Evolutionary conservation across 768 basidiomycete genomes (phyloP).

Genomic region (Boletus sp.): DNA sequence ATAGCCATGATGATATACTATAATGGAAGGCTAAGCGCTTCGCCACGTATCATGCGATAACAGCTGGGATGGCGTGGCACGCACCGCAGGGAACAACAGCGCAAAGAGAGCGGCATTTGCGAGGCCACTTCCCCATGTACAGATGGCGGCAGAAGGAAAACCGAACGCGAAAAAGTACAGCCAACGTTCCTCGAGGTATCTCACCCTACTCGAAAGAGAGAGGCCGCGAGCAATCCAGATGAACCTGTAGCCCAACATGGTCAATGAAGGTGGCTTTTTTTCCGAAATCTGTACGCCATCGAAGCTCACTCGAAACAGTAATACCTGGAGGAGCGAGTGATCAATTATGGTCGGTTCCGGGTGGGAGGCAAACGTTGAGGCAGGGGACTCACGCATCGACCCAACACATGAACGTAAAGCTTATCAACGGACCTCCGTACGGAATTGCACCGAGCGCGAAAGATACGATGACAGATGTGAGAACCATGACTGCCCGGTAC

Average conservation of each 20-base stretch:
- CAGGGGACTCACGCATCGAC: slow-evolving; percentile 70
- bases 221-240: slow-evolving; percentile 75
- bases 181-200: slow-evolving; percentile 85
- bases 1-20: slow-evolving; percentile 86
- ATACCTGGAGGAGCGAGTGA: slow-evolving; percentile 48
- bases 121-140: slow-evolving; percentile 68
- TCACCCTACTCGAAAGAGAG: slow-evolving; percentile 63
- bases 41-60: background rate
- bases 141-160: slow-evolving; percentile 69
- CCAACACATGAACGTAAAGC: slow-evolving; percentile 80
- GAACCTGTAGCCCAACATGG: slow-evolving; percentile 45
- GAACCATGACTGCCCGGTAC: slow-evolving; percentile 78
- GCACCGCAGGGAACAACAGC: slow-evolving; percentile 72
- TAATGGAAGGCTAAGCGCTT: slow-evolving; percentile 2
- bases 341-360: slow-evolving; percentile 2
- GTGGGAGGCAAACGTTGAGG: background rate
- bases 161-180: slow-evolving; percentile 86
- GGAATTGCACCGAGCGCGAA: slow-evolving; percentile 65
- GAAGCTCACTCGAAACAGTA: slow-evolving; percentile 81
- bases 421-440: slow-evolving; percentile 52
- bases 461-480: slow-evolving; percentile 69
- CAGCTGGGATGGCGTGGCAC: slow-evolving; percentile 22
- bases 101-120: slow-evolving; percentile 85
- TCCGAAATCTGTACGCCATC: background rate
- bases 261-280: slow-evolving; percentile 7